Evolutionary conservation across 768 basidiomycete genomes (phyloP).

Genomic region (Tylopilus subfusipes): DNA sequence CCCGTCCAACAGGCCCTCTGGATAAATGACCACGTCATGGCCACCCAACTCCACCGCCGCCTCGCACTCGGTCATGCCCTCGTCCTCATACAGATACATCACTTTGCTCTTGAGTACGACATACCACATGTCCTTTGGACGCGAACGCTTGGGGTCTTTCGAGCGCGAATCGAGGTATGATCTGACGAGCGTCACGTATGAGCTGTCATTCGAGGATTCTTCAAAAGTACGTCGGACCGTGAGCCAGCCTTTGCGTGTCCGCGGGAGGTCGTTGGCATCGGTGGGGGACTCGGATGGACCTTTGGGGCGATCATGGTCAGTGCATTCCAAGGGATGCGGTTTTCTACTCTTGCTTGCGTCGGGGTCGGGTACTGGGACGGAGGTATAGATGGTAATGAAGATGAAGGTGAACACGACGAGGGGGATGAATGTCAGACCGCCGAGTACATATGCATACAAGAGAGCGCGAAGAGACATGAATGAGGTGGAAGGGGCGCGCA

Average conservation of each 20-base stretch:
- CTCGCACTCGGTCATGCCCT: constrained; percentile 84
- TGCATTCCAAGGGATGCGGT: constrained; percentile 13
- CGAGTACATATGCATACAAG: constrained; percentile 82
- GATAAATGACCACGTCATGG: constrained; percentile 73
- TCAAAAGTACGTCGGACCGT: constrained; percentile 79
- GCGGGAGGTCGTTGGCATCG: constrained; percentile 53
- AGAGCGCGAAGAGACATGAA: constrained; percentile 63
- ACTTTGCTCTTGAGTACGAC: constrained; percentile 89
- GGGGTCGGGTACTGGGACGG: constrained; percentile 67
- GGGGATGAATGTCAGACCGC: constrained; percentile 88
- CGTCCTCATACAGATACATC: constrained; percentile 91
- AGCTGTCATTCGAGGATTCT: constrained; percentile 55
- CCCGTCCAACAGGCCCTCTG: constrained; percentile 73
- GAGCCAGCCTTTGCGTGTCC: constrained; percentile 76
- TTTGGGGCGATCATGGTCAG: constrained; percentile 27
- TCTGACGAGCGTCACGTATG: constrained; percentile 76
- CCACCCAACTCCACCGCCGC: constrained; percentile 83
- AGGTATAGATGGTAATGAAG: constrained; percentile 74
- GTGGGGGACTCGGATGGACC: constrained; percentile 26
- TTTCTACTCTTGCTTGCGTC: constrained; percentile 42
- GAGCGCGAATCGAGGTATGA: constrained; percentile 79
- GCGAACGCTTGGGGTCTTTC: constrained; percentile 76
- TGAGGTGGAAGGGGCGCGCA: background rate
- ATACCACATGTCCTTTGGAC: constrained; percentile 92
- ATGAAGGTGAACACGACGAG: constrained; percentile 58